phyloP scores from a whole-genome alignment of 2,329 filamentous ascomycete species.

The Didymella arachidicola region DNA sequence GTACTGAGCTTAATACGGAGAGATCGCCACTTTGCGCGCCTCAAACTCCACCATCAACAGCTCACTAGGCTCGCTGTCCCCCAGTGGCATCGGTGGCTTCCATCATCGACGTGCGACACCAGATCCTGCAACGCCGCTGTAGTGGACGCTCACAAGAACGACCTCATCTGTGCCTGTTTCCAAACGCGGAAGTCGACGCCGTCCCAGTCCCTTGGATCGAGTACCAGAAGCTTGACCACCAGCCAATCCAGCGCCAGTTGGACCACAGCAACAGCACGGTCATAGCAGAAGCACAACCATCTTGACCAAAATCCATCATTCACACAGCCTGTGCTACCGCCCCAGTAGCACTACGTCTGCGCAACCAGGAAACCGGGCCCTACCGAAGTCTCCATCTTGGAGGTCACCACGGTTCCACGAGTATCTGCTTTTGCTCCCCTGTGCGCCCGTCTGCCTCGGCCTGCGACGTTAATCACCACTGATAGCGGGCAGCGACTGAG shows the following conservation, averaged over 20 bases:
- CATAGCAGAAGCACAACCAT: slow-evolving; percentile 39
- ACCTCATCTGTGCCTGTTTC: slow-evolving; percentile 32
- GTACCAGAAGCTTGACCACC: slow-evolving; percentile 25
- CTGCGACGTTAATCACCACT: slow-evolving; percentile 50
- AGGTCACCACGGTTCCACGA: slow-evolving; percentile 48
- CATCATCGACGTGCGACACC: slow-evolving; percentile 45
- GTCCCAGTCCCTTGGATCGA: slow-evolving; percentile 36
- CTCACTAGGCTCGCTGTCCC: slow-evolving; percentile 30
- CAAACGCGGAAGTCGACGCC: slow-evolving; percentile 37
- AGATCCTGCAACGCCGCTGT: slow-evolving; percentile 43
- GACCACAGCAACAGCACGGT: slow-evolving; percentile 41
- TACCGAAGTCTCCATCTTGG: slow-evolving; percentile 49
- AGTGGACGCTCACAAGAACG: slow-evolving; percentile 29
- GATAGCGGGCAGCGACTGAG: slow-evolving; percentile 50
- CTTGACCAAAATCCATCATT: slow-evolving; percentile 46
- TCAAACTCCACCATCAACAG: slow-evolving; percentile 46
- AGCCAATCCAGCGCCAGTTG: slow-evolving; percentile 40
- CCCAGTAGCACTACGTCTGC: slow-evolving; percentile 56
- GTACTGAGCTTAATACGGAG: slow-evolving; percentile 59
- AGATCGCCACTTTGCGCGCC: slow-evolving; percentile 56
- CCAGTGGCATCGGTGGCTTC: slow-evolving; percentile 31
- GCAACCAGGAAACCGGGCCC: slow-evolving; percentile 57
- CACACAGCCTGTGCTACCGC: slow-evolving; percentile 50
- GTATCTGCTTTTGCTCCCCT: slow-evolving; percentile 48
- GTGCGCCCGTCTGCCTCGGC: slow-evolving; percentile 51